Conservation (phyloP, 306 rosid genomes). For the Cucurbita maxima region DNA sequence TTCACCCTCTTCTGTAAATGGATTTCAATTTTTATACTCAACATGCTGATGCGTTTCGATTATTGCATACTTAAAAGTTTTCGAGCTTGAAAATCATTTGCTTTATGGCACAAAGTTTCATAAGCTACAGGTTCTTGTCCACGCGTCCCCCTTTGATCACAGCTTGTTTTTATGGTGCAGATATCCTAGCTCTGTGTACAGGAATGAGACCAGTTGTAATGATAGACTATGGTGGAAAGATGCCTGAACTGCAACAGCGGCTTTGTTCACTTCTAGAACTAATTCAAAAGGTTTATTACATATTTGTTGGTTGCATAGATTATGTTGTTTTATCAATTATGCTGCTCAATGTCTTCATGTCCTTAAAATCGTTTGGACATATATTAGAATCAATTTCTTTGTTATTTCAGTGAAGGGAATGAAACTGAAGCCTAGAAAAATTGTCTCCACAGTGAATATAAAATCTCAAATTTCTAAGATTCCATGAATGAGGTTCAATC, state of each 20-base stretch:
- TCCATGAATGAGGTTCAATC: neutral
- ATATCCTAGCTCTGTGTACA: conserved; percentile 54
- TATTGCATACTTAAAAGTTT: neutral
- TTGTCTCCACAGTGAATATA: neutral
- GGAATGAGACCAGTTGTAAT: conserved; percentile 70
- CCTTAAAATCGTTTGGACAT: neutral
- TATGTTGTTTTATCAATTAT: neutral
- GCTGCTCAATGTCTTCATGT: neutral
- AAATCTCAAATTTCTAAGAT: neutral
- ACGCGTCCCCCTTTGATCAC: neutral
- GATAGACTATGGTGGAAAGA: conserved; percentile 80
- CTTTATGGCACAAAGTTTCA: neutral
- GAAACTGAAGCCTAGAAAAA: neutral
- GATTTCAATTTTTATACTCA: neutral
- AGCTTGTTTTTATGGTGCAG: conserved; percentile 22
- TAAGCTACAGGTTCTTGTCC: neutral
- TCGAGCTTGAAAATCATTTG: neutral
- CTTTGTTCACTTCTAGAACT: conserved; percentile 41
- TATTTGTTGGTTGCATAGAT: neutral
- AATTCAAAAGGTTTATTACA: conserved; percentile 24
- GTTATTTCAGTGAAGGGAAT: neutral
- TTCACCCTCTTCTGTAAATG: neutral
- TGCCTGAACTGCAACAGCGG: conserved; percentile 65
- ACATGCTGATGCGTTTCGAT: neutral
- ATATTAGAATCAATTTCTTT: neutral